Evolutionary conservation across 2,329 filamentous ascomycete species (phyloP).

Genomic region (Hypoxylon rubiginosum): DNA sequence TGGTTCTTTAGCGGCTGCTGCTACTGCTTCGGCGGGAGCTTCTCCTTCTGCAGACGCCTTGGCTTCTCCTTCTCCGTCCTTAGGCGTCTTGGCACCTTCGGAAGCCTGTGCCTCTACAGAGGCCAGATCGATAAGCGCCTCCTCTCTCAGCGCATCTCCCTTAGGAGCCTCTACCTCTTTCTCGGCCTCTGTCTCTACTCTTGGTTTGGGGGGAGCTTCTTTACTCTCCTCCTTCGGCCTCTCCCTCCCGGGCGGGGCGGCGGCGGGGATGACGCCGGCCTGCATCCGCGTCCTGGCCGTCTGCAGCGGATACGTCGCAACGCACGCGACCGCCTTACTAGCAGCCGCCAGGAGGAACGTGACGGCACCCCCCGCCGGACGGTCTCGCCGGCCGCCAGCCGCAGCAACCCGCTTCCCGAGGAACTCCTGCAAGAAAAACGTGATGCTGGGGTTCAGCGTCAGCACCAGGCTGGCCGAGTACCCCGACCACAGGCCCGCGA

Average conservation of each 20-base stretch:
- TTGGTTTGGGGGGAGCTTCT: too few relatives aligned
- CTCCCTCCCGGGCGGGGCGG: slow-evolving; percentile 47
- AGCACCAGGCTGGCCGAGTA: slow-evolving; percentile 85
- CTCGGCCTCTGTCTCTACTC: too few relatives aligned
- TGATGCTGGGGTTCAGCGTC: slow-evolving; percentile 87
- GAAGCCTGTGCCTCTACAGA: slow-evolving; percentile 7
- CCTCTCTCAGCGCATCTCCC: not conserved
- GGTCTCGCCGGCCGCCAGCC: slow-evolving; percentile 58
- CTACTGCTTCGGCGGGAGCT: not conserved
- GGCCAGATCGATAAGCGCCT: not conserved
- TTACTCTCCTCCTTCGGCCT: slow-evolving; percentile 39
- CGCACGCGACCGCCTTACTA: slow-evolving; percentile 82
- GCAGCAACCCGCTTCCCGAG: slow-evolving; percentile 72
- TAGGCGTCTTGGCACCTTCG: slow-evolving; percentile 1
- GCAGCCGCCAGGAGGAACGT: slow-evolving; percentile 74
- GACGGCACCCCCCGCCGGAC: slow-evolving; percentile 48
- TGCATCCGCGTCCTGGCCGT: slow-evolving; percentile 86
- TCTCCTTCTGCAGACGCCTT: slow-evolving; percentile 19
- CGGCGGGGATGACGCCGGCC: slow-evolving; percentile 63
- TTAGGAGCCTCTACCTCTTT: too few relatives aligned
- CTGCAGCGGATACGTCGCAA: slow-evolving; percentile 86
- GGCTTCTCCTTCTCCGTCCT: not conserved
- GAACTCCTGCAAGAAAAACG: slow-evolving; percentile 84
- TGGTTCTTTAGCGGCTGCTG: slow-evolving; percentile 3
- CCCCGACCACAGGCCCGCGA: slow-evolving; percentile 86